Evolutionary conservation across 2,329 filamentous ascomycete genomes (phyloP), one percentile per base, ranked within the genome.

Genomic region (Xylariaceae sp.): DNA sequence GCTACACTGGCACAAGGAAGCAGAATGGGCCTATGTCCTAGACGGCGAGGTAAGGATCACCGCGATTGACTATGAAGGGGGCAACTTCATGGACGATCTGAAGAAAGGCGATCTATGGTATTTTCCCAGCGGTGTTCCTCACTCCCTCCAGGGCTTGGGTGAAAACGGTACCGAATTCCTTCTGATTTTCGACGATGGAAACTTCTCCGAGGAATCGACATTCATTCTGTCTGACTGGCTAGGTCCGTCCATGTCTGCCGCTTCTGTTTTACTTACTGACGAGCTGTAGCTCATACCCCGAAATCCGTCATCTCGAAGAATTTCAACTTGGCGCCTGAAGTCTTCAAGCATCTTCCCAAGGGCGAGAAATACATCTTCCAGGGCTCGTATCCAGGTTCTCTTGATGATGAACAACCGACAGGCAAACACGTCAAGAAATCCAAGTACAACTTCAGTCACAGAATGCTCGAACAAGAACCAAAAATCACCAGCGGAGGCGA

Each of bases 1-100:
- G 67, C 75, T 91, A 9, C 88, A 91, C 65, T 91, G 88, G 88
- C 88, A 91, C 74, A 89, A 88, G 61, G 85, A 89, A 66, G 87
- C 86, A 36, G 88, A 91, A 64, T 90, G 88, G 87, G 86, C 85
- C 0, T 90, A 87, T 56, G 83, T 90, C 2, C 78, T 90, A 0
- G 81, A 86, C 51, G 88, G 88, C 46, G 77, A 79, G 53, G 86
- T 88, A 17, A 82, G 88, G 48, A 80, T 91, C 46, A 89, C 87
- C 0, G 87, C 84, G 1, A 77, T 91, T 16, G 87, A 90, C 69
- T 82, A 86, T 40, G 85, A 92, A 55, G 88, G 88, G 10, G 83
- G 88, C 55, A 88, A 83, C 56, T 91, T 90, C 66, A 81, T 91
- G 55, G 88, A 90, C 58, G 88, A 92, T 63, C 71, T 92, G 18